Evolutionary conservation across 1,284 basidiomycete genomes (phyloP).

Genomic region (Fomitopsis betulina): DNA sequence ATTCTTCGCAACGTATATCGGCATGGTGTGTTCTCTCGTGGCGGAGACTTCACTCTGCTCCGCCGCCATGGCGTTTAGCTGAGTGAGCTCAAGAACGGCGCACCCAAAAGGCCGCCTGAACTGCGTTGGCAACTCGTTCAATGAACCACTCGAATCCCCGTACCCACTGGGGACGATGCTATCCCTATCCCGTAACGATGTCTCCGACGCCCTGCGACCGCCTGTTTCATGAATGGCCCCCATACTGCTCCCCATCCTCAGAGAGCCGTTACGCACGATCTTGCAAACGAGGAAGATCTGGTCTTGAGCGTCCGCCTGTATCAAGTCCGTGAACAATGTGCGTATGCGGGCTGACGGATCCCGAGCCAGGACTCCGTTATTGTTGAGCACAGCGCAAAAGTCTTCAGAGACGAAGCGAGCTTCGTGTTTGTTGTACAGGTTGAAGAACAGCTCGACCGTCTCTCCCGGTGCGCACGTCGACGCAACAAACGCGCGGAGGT

Average conservation of each 20-base stretch:
- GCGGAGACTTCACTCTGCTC: slow-evolving; percentile 60
- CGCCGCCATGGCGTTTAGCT: slow-evolving; percentile 62
- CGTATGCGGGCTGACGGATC: slow-evolving; percentile 68
- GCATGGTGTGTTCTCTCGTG: slow-evolving; percentile 79
- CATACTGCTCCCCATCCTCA: slow-evolving; percentile 68
- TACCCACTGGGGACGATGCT: background rate
- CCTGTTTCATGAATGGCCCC: slow-evolving; percentile 40
- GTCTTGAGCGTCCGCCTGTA: slow-evolving; percentile 80
- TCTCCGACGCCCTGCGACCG: slow-evolving; percentile 47
- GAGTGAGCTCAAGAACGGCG: slow-evolving; percentile 84
- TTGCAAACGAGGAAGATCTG: slow-evolving; percentile 86
- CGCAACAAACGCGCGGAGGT: slow-evolving; percentile 89
- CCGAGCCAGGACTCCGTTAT: slow-evolving; percentile 82
- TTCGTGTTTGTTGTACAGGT: slow-evolving; percentile 84
- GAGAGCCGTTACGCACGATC: slow-evolving; percentile 84
- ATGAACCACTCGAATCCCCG: slow-evolving; percentile 5
- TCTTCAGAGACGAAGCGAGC: slow-evolving; percentile 92
- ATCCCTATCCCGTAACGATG: slow-evolving; percentile 14
- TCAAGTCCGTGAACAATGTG: slow-evolving; percentile 88
- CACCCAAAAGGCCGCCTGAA: slow-evolving; percentile 92
- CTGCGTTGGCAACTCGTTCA: slow-evolving; percentile 28
- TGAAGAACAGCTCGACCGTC: slow-evolving; percentile 91
- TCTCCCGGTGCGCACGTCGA: slow-evolving; percentile 88
- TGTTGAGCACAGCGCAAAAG: slow-evolving; percentile 86
- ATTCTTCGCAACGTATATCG: slow-evolving; percentile 81